Evolutionary conservation across 176 grass and related monocot genomes (phyloP).

Genomic region (Neostapfia colusana): DNA sequence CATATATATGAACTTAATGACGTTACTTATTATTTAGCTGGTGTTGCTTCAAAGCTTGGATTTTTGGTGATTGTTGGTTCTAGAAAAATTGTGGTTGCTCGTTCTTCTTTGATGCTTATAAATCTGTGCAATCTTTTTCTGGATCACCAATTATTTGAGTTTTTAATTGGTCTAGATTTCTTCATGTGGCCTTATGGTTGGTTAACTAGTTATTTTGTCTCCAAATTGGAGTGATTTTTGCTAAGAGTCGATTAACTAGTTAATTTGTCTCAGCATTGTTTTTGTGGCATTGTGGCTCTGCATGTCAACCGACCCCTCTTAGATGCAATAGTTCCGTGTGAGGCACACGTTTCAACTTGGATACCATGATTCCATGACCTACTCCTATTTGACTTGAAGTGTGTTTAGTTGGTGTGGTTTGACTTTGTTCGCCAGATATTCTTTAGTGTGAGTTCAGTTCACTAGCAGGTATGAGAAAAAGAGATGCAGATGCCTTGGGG

Average conservation of each 20-base stretch:
- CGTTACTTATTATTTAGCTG: conserved; percentile 28
- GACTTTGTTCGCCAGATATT: conserved; percentile 3
- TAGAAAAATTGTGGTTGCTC: conserved; percentile 18
- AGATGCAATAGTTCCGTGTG: background rate
- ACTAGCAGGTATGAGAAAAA: conserved; percentile 14
- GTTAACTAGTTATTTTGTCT: conserved; percentile 6
- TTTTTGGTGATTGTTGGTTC: conserved; percentile 9
- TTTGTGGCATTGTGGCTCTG: background rate
- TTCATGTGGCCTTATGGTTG: conserved; percentile 34
- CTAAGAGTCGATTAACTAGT: background rate
- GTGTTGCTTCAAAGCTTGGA: conserved; percentile 8
- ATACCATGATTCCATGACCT: conserved; percentile 8
- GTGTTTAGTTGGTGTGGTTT: conserved; percentile 14
- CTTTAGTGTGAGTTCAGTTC: background rate
- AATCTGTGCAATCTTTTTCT: conserved; percentile 16
- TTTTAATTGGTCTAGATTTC: conserved; percentile 18
- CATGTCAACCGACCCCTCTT: background rate
- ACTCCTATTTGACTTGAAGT: conserved; percentile 30
- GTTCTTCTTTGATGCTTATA: conserved; percentile 14
- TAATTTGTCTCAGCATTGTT: background rate
- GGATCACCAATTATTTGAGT: conserved; percentile 1
- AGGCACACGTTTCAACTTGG: background rate
- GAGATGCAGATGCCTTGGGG: background rate
- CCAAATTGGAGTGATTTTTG: background rate
- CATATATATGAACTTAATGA: conserved; percentile 4